phyloP scores from a whole-genome alignment of 345 rosid species.

The Murraya koenigii region DNA sequence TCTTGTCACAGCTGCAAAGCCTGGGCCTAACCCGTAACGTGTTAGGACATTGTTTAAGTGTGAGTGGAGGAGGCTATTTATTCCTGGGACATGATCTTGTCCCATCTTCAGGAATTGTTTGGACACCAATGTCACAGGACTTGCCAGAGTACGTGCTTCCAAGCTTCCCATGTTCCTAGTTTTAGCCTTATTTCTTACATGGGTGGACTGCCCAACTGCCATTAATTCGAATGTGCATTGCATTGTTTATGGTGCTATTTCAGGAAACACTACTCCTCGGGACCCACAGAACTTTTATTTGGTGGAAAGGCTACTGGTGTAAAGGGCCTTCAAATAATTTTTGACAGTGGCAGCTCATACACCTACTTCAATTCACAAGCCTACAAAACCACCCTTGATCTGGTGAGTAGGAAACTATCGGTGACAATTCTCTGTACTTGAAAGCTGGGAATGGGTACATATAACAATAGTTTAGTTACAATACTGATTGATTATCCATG shows the following conservation, averaged over 20 bases:
- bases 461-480: neutral
- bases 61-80: constrained; percentile 72
- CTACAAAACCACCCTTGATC: constrained; percentile 46
- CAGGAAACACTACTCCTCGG: constrained; percentile 66
- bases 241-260: constrained; percentile 10
- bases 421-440: neutral
- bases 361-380: constrained; percentile 59
- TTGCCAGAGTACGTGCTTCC: constrained; percentile 39
- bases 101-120: constrained; percentile 56
- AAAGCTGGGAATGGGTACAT: neutral
- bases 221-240: neutral
- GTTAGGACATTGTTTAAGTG: constrained; percentile 79
- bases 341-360: constrained; percentile 96
- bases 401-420: constrained; percentile 40
- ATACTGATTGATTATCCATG: constrained; percentile 7
- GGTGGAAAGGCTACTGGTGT: constrained; percentile 56
- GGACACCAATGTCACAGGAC: constrained; percentile 52
- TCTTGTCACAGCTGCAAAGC: constrained; percentile 53
- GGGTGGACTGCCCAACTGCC: neutral
- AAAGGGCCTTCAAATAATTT: constrained; percentile 48
- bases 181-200: neutral
- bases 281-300: constrained; percentile 67
- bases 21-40: constrained; percentile 52
- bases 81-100: constrained; percentile 69
- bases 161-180: neutral